Conservation (phyloP, 2,329 filamentous ascomycete genomes). For the Epichloe coenophiala region DNA sequence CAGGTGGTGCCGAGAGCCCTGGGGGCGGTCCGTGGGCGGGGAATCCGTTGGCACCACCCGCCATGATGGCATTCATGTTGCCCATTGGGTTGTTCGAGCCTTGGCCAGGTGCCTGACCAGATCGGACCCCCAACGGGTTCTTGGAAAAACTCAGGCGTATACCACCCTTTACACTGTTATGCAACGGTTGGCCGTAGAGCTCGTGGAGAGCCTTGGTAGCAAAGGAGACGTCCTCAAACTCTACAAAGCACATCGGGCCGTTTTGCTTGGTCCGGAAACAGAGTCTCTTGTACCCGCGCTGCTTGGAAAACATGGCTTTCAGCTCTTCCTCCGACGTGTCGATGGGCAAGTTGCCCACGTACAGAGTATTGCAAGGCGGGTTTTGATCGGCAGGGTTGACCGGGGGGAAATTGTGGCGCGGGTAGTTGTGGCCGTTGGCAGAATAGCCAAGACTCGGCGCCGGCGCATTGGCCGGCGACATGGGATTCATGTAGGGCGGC, state of each 20-base stretch:
- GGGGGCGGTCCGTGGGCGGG: conserved; percentile 67
- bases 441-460: conserved; percentile 17
- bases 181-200: conserved; percentile 72
- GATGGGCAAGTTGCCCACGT: conserved; percentile 90
- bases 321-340: conserved; percentile 92
- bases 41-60: conserved; percentile 40
- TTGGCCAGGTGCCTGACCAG: conserved; percentile 47
- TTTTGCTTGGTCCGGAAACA: conserved; percentile 93
- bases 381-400: conserved; percentile 94
- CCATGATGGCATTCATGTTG: conserved; percentile 45
- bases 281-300: conserved; percentile 86
- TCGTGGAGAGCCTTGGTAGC: conserved; percentile 86
- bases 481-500: conserved; percentile 33
- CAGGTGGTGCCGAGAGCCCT: conserved; percentile 63
- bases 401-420: conserved; percentile 64
- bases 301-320: conserved; percentile 83
- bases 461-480: conserved; percentile 39
- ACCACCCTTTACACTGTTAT: conserved; percentile 87
- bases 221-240: conserved; percentile 87
- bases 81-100: conserved; percentile 27
- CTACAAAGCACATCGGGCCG: conserved; percentile 96
- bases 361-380: conserved; percentile 92
- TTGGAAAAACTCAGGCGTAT: conserved; percentile 96
- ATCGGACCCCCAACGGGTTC: conserved; percentile 86
- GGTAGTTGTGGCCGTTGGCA: conserved; percentile 38